Evolutionary conservation across 768 basidiomycete genomes (phyloP).

Genomic region (Kwoniella dejecticola): DNA sequence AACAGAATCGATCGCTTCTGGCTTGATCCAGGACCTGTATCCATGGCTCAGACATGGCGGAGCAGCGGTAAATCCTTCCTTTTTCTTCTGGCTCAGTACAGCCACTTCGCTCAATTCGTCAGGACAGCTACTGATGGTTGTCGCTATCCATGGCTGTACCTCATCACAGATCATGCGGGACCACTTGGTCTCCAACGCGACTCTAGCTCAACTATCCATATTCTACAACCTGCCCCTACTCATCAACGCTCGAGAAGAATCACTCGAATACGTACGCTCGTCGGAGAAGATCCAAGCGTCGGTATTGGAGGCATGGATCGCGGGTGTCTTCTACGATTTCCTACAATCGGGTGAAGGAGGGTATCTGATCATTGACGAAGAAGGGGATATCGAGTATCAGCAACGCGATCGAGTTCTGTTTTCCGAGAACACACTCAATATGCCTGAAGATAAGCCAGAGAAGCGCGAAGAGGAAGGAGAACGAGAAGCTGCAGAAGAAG

Average conservation of each 20-base stretch:
- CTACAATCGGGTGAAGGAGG: constrained; percentile 7
- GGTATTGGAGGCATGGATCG: constrained; percentile 42
- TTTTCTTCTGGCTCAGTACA: neutral
- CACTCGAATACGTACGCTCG: constrained; percentile 3
- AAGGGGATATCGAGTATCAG: neutral
- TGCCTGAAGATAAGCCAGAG: neutral
- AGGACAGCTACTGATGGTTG: neutral
- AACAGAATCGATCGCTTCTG: constrained; percentile 30
- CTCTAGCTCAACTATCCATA: constrained; percentile 37
- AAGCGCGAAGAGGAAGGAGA: too few relatives aligned
- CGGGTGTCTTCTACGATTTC: constrained; percentile 39
- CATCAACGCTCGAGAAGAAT: constrained; percentile 17
- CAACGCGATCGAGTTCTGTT: too few relatives aligned
- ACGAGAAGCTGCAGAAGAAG: neutral
- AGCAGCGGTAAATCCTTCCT: constrained; percentile 30
- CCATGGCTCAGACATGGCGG: constrained; percentile 36
- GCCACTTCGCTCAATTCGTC: neutral
- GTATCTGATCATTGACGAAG: neutral
- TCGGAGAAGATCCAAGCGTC: constrained; percentile 32
- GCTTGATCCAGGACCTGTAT: constrained; percentile 38
- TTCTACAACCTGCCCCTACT: constrained; percentile 30
- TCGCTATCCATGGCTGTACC: neutral
- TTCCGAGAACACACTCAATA: too few relatives aligned
- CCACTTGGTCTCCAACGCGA: constrained; percentile 30
- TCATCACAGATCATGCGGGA: constrained; percentile 31